Base-by-base conservation (phyloP, 352 stramenopile species). In the Globisporangium cederbergense region DNA sequence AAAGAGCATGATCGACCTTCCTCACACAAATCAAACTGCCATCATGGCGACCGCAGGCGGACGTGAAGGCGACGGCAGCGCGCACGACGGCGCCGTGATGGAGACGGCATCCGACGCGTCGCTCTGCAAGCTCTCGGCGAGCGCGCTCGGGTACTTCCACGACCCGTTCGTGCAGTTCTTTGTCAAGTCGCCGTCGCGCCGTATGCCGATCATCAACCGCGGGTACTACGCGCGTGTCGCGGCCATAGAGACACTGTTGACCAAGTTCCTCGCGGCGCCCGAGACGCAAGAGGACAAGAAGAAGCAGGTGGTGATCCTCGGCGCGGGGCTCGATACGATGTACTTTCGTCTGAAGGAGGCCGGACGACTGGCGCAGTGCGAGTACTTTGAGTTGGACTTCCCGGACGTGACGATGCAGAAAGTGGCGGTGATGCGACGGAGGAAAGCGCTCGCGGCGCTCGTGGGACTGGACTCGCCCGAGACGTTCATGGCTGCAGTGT, bases 151-250 rank as follows among this genome's bases (percentile, higher is more conserved):
- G 55, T 96, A 96, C 68, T 96, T 77, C 32, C 62, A 65, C 7
- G 88, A 96, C 66, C 62, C 85, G 36, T 96, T 91, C 68, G 81
- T 88, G 61, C 73, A 78, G 57, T 93, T 78, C 65, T 96, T 96
- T 60, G 83, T 94, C 66, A 92, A 90, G 79, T 32, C 61, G 36
- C 84, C 86, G 62, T 93, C 86, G 62, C 83, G 86, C 28, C 86
- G 87, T 65, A 93, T 95, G 86, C 88, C 88, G 25, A 78, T 96
- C 60, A 96, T 96, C 65, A 95, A 96, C 64, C 85, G 88, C 57
- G 88, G 88, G 1, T 96, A 96, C 70, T 96, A 95, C 70, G 86
- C 88, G 10, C 86, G 88, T 16, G 86, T 95, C 25, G 73, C 76
- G 5, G 83, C 78, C 3, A 69, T 96, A 46, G 83, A 95, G 71